Evolutionary conservation across 768 basidiomycete species (phyloP), one percentile per base, ranked within the genome.

Genomic region (Podaxis sp.): DNA sequence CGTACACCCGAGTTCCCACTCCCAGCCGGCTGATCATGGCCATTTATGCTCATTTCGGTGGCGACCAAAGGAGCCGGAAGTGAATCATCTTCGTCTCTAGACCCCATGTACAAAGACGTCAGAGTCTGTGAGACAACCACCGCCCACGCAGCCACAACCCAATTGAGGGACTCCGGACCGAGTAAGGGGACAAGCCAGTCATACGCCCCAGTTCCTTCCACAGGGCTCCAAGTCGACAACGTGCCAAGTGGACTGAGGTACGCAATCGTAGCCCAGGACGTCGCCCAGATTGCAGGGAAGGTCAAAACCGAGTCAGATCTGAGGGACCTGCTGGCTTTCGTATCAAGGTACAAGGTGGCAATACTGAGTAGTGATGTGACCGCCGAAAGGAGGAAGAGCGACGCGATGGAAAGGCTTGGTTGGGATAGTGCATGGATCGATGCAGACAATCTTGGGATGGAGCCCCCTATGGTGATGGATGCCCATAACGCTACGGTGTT

Each of bases 101-200:
- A 72, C 3, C 65, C 28, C 72, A 91, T 87, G 50, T 84, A 80
- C 87, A 85, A 89, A 26, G 68, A 72, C 30, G 82, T 84, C 7
- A 82, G 69, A 2, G 76, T 67, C 65, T 88, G 82, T 7, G 88
- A 83, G 28, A 84, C 66, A 10, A 92, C 79, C 10, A 86, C 84
- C 4, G 90, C 89, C 88, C 89, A 94, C 7, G 84, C 86, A n/a
- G 83, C 91, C 6, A 83, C 80, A 28, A 89, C 71, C 88, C 90
- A 94, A 71, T 94, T 90, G 62, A 85, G 80, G 7, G 82, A 84
- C 36, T 78, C 73, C 36, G 87, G 79, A 4, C 93, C 92, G 24
- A 83, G 65, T 49, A 80, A 71, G 0, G 82, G 83, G 2, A 83
- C 67, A n/a, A 87, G 72, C 91, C 91, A 95, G 2, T 69, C 69